These are phyloP conservation scores for Globisporangium spinosum DNA, from an alignment of 352 stramenopile species.

Conservation along the genomic window DNA sequence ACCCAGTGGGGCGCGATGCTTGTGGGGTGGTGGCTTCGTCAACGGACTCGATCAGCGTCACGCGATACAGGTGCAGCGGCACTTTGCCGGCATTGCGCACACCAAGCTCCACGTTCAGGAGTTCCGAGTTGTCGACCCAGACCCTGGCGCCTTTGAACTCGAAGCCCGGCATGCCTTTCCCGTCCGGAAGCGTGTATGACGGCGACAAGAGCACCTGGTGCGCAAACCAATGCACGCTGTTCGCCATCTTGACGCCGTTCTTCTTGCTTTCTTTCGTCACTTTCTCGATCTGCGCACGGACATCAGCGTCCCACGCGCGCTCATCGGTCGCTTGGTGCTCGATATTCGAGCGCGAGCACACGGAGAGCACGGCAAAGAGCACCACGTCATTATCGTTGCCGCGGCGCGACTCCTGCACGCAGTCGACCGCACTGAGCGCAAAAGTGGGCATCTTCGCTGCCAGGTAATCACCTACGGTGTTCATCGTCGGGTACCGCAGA, in stretches of 20 bases:
- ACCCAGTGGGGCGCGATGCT: constrained; percentile 3
- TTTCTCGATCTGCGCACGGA: constrained; percentile 24
- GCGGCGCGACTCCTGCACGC: constrained; percentile 31
- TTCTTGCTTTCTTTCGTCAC: constrained; percentile 3
- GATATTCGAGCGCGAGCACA: constrained; percentile 47
- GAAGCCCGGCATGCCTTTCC: constrained; percentile 40
- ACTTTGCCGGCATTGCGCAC: constrained; percentile 41
- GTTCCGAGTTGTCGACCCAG: constrained; percentile 28
- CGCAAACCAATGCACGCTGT: constrained; percentile 28
- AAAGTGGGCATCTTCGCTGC: constrained; percentile 30
- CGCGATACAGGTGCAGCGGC: constrained; percentile 43
- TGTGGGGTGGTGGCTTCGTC: constrained; percentile 6
- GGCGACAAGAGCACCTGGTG: constrained; percentile 28
- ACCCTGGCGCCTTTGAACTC: constrained; percentile 34
- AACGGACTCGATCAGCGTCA: constrained; percentile 23
- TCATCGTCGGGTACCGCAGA: constrained; percentile 35
- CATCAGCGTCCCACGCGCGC: constrained; percentile 23
- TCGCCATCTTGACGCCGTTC: constrained; percentile 11
- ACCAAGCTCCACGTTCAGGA: constrained; percentile 32
- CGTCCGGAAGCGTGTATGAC: constrained; percentile 31
- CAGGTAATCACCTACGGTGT: constrained; percentile 28
- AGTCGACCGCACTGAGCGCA: constrained; percentile 42
- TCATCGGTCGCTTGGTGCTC: constrained; percentile 23
- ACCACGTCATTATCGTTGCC: constrained; percentile 28
- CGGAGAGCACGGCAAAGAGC: constrained; percentile 30